A percentile compares a stretch with the other conserved stretches of the same genome.
These are phyloP conservation scores for Uronychia binucleata DNA, from an alignment of 73 alveolate genomes.

Conservation along the genomic window DNA sequence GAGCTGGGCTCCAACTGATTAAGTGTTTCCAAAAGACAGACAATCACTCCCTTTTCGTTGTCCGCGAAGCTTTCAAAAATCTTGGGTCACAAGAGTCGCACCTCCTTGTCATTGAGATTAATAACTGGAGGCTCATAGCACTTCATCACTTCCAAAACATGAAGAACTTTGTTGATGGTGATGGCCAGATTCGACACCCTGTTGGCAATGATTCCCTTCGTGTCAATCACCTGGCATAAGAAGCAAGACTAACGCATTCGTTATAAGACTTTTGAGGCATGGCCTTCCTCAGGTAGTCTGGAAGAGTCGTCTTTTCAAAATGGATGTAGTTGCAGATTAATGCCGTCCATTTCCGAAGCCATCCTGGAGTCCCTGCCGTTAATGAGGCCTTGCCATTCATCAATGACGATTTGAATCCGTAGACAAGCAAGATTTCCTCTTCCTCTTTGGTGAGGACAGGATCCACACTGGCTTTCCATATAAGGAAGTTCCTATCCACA, in stretches of 20 bases:
- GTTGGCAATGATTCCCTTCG: conserved; percentile 70
- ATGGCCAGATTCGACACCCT: conserved; percentile 83
- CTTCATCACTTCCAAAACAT: conserved; percentile 68
- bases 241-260: conserved; percentile 35
- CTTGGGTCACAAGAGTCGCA: conserved; percentile 66
- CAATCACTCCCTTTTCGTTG: not conserved
- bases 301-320: conserved; percentile 76
- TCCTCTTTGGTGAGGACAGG: conserved; percentile 71
- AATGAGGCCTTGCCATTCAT: conserved; percentile 54
- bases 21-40: not conserved
- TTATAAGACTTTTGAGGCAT: conserved; percentile 56
- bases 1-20: not conserved
- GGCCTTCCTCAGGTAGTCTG: conserved; percentile 57
- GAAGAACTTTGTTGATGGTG: conserved; percentile 82
- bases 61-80: not conserved
- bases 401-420: conserved; percentile 58
- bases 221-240: conserved; percentile 38
- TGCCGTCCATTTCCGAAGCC: conserved; percentile 96
- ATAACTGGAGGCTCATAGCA: conserved; percentile 74
- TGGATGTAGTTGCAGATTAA: conserved; percentile 81
- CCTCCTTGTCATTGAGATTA: not conserved
- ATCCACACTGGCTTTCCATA: conserved; percentile 78
- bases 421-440: conserved; percentile 61
- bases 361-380: conserved; percentile 77
- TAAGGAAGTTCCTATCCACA: conserved; percentile 86